Evolutionary conservation across 305 asterid genomes (phyloP), one percentile per base, ranked within the genome.

Genomic region (Fraxinus dipetala): DNA sequence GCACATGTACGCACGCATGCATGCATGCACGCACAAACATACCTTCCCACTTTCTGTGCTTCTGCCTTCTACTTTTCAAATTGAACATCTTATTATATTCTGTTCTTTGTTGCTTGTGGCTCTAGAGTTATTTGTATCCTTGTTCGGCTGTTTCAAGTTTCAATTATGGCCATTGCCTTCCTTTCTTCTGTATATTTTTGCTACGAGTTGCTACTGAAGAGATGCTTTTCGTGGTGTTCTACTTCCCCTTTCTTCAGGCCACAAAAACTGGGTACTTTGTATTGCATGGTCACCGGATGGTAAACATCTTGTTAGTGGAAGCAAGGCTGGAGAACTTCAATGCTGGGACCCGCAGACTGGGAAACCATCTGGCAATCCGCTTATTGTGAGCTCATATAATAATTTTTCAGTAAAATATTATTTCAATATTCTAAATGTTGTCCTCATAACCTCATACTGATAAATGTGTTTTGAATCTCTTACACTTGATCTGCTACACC

Each of bases 231-330:
- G 34, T 78, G 67, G 76, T 73, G 14, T 48, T 38, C 45, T 78
- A 59, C 51, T 78, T 77, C 74, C 36, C 67, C 34, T 16, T 22
- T 31, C 40, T 63, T 26, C 80, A 95, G 99, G 99, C 77, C 99
- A 96, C 86, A 92, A 83, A 87, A 96, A 94, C 87, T 96, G 98
- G 98, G 99, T 96, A 80, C 98, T 96, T 69, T 92, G 92, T 86
- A 93, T 96, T 85, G 96, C 99, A 63, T 96, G 99, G 99, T 92
- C 99, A 43, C 96, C 98, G 56, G 99, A 96, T 87, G 93, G 98
- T 81, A 90, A 87, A 77, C 86, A 93, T 88, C 99, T 94, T 81
- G 97, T 92, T 34, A 94, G 98, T 83, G 99, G 98, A 87, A 94
- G 99, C 87, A 96, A 94, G 90, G 82, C 96, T 80, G 99, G 98